These are phyloP conservation scores for Diaporthe vexans DNA, from an alignment of 2,329 filamentous ascomycete species.

Conservation along the genomic window DNA sequence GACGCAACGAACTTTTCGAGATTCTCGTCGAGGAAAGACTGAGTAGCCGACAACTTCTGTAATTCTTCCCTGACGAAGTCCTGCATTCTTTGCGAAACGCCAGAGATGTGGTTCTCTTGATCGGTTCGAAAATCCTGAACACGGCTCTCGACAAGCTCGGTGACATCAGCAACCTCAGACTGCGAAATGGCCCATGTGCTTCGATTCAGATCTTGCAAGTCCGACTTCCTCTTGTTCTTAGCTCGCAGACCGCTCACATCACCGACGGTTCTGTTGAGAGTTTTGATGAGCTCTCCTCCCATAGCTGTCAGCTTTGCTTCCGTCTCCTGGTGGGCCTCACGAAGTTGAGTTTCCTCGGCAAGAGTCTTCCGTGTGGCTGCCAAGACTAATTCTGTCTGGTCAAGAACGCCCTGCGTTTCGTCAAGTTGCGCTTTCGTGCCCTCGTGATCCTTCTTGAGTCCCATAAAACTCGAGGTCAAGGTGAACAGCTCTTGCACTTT, in stretches of 20 bases:
- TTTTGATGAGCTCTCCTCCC: conserved; percentile 82
- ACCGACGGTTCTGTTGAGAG: conserved; percentile 80
- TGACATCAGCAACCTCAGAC: conserved; percentile 81
- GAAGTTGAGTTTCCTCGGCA: conserved; percentile 82
- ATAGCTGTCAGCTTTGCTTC: conserved; percentile 82
- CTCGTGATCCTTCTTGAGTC: conserved; percentile 91
- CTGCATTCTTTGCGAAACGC: conserved; percentile 80
- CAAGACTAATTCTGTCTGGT: conserved; percentile 89
- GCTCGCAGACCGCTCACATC: conserved; percentile 87
- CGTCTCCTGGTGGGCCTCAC: conserved; percentile 88
- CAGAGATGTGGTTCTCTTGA: conserved; percentile 79
- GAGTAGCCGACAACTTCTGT: conserved; percentile 77
- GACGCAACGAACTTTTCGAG: conserved; percentile 76
- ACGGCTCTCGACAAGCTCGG: conserved; percentile 80
- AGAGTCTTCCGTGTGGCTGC: conserved; percentile 81
- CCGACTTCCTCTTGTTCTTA: conserved; percentile 88
- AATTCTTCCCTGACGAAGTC: conserved; percentile 83
- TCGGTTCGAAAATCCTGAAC: conserved; percentile 79
- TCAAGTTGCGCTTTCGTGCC: conserved; percentile 79
- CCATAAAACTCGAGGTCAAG: conserved; percentile 88
- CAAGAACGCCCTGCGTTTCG: conserved; percentile 83
- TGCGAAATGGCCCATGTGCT: conserved; percentile 84
- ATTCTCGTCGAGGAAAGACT: conserved; percentile 78
- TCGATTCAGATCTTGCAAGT: conserved; percentile 85
- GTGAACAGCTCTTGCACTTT: conserved; percentile 94